Base-by-base conservation (phyloP, 176 grass and related monocot genomes). In the Pontederia crassipes region DNA sequence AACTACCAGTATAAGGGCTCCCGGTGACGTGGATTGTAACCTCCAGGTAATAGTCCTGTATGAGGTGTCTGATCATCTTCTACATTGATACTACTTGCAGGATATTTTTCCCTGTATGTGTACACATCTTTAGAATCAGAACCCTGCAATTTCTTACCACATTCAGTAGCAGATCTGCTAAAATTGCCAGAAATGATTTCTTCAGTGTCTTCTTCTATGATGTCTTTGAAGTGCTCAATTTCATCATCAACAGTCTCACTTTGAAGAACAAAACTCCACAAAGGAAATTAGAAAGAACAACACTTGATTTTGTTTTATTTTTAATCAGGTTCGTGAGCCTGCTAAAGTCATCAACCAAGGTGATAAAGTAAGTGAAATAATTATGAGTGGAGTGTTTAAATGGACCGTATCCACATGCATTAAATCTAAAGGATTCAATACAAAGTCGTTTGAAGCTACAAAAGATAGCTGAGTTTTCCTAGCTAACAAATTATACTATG, bases 1-100 rank as follows among this genome's bases (percentile, higher is more conserved):
- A 32, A 48, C 64, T 97, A 97, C 92, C 87, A 97, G 79, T 90
- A 97, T 54, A 81, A 88, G 72, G 92, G 92, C 51, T 91, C 92
- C 67, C 92, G 85, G 62, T 91, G 84, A 8, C 81, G 84, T 59
- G 87, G 92, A 70, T 97, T 74, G 65, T 97, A 97, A 57, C 75
- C 78, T 64, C 59, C 70, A 60, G 80, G 76, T 32, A 70, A 75
- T 0, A 16, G 69, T 12, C 35, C 67, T 3, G 63, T 65, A 77
- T 67, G 58, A 67, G 81, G 74, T 80, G 54, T 28, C 40, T 62
- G 60, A 35, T 17, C 77, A 74, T 70, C 72, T 72, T 50, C 64
- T 15, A 61, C 52, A 46, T 66, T 52, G 32, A 55, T 59, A 40
- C 40, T 55, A 59, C 69, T 29, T 5, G 50, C 8, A 27, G 40